Conservation (phyloP, 306 rosid genomes). For the Sophora flavescens region DNA sequence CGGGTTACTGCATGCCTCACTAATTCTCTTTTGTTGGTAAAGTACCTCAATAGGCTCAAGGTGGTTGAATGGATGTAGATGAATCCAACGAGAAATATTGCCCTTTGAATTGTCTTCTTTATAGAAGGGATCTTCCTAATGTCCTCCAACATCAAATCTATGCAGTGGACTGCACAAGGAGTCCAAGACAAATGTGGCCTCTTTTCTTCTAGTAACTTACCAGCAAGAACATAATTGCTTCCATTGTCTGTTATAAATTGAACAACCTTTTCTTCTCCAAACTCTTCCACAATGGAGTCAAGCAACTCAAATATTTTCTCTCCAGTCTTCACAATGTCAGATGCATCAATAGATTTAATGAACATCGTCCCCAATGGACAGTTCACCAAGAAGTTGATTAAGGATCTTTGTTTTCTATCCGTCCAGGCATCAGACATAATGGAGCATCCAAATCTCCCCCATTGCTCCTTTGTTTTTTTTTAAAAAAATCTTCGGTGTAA, state of each 20-base stretch:
- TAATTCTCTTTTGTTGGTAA: no score
- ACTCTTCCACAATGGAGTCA: neutral
- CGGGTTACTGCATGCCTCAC: no score
- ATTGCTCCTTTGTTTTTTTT: no score
- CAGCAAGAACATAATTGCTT: neutral
- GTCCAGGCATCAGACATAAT: neutral
- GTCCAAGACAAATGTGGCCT: neutral
- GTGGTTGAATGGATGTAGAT: no score
- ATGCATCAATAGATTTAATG: neutral
- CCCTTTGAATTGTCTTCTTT: no score
- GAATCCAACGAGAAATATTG: no score
- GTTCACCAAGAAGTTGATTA: constrained; percentile 20
- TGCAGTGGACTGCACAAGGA: neutral
- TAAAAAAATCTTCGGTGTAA: no score
- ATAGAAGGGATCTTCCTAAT: no score
- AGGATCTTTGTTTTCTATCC: neutral
- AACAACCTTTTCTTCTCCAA: neutral
- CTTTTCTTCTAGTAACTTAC: neutral
- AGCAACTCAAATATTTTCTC: neutral
- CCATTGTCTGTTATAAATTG: neutral
- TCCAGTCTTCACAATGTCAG: neutral
- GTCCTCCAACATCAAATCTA: no score
- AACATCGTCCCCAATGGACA: neutral
- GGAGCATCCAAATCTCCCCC: no score
- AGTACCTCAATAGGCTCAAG: no score